Evolutionary conservation across 2,329 filamentous ascomycete genomes (phyloP).

Genomic region (Neofusicoccum laricinum): DNA sequence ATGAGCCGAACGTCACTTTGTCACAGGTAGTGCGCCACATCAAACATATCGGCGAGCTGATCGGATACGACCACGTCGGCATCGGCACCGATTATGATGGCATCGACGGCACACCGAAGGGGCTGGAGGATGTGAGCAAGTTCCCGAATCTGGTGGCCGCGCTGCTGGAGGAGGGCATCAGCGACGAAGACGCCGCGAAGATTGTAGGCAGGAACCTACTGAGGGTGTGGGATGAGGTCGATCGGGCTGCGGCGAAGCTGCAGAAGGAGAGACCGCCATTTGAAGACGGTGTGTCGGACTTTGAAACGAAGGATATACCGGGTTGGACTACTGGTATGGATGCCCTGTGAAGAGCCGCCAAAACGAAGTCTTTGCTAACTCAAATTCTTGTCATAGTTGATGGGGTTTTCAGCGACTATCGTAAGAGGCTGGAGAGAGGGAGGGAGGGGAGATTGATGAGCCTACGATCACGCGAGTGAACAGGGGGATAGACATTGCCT

Average conservation of each 20-base stretch:
- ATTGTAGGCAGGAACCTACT: conserved; percentile 78
- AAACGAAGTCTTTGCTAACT: no score
- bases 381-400: no score
- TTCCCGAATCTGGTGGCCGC: conserved; percentile 77
- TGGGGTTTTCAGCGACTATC: no score
- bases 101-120: conserved; percentile 63
- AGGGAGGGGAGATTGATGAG: no score
- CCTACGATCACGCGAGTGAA: no score
- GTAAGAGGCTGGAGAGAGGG: no score
- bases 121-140: conserved; percentile 80
- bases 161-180: conserved; percentile 69
- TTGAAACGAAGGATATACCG: background rate
- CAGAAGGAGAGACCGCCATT: conserved; percentile 49
- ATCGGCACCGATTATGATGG: conserved; percentile 89
- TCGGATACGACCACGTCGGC: conserved; percentile 86
- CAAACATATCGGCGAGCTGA: conserved; percentile 73
- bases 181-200: conserved; percentile 69
- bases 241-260: conserved; percentile 65
- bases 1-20: conserved; percentile 68
- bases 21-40: conserved; percentile 78
- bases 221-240: conserved; percentile 79
- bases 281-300: conserved; percentile 40
- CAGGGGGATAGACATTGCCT: no score
- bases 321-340: background rate
- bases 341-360: background rate